Percentiles rank a stretch among this genome's conserved stretches.
phyloP scores from a whole-genome alignment of 306 rosid species.

The Vigna radiata region DNA sequence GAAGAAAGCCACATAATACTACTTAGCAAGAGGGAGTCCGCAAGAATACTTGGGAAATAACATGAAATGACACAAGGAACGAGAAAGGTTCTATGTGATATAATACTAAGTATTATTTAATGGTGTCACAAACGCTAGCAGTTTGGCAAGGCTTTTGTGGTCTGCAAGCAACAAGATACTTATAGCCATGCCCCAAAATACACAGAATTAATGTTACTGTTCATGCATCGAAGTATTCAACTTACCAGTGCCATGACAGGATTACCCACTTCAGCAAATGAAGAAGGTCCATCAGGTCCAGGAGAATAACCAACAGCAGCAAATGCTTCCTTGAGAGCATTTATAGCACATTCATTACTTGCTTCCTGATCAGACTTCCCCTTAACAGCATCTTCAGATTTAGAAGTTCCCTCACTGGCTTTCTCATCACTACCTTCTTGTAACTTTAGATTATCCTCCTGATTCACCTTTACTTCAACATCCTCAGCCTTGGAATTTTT shows the following conservation, averaged over 20 bases:
- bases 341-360: constrained; percentile 62
- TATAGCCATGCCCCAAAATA: constrained; percentile 1
- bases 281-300: constrained; percentile 68
- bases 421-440: constrained; percentile 59
- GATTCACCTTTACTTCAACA: constrained; percentile 48
- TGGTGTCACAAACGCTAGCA: constrained; percentile 36
- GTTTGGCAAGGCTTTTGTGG: constrained; percentile 19
- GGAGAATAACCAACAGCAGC: constrained; percentile 78
- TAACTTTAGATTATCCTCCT: constrained; percentile 52
- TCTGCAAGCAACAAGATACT: constrained; percentile 32
- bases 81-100: not conserved
- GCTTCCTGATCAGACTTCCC: constrained; percentile 53
- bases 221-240: constrained; percentile 36
- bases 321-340: constrained; percentile 86
- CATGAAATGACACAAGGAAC: constrained; percentile 28
- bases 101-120: constrained; percentile 26
- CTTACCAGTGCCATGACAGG: constrained; percentile 96
- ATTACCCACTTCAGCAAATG: constrained; percentile 88
- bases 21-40: constrained; percentile 12
- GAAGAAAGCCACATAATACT: constrained; percentile 37
- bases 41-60: constrained; percentile 20
- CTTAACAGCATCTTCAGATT: constrained; percentile 56
- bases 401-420: constrained; percentile 53
- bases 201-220: constrained; percentile 13
- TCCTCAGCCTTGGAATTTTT: constrained; percentile 65